These are phyloP conservation scores for Massarina eburnea DNA, from an alignment of 2,329 filamentous ascomycete genomes.

Conservation along the genomic window DNA sequence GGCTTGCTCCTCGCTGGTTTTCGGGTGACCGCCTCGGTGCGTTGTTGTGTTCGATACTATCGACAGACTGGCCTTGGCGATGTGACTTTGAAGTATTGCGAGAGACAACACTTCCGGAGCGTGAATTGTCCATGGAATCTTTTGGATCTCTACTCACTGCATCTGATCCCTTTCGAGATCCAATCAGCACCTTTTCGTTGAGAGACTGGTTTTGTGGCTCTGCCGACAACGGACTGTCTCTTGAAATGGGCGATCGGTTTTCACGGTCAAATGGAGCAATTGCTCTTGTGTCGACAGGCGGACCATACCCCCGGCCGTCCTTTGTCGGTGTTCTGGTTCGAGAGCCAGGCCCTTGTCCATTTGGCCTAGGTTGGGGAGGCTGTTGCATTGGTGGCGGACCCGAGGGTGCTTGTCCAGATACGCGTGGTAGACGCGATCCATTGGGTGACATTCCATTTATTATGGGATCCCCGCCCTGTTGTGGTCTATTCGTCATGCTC, in stretches of 20 bases:
- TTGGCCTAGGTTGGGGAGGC: constrained; percentile 58
- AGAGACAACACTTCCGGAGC: constrained; percentile 37
- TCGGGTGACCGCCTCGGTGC: constrained; percentile 36
- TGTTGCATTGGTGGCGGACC: constrained; percentile 68
- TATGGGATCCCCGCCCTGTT: constrained; percentile 32
- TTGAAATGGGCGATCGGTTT: constrained; percentile 50
- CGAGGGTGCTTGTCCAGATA: constrained; percentile 60
- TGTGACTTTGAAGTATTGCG: constrained; percentile 45
- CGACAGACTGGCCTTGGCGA: constrained; percentile 64
- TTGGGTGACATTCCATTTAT: constrained; percentile 33
- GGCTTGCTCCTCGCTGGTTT: constrained; percentile 29
- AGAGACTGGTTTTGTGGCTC: constrained; percentile 19
- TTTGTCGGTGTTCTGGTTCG: constrained; percentile 56
- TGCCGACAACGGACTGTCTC: constrained; percentile 32
- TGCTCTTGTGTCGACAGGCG: constrained; percentile 46
- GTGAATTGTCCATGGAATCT: constrained; percentile 38
- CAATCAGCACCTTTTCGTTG: constrained; percentile 12
- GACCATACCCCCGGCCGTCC: constrained; percentile 48
- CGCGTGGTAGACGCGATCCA: constrained; percentile 62
- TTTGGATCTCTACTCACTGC: constrained; percentile 31
- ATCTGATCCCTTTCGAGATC: constrained; percentile 33
- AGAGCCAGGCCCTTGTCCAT: constrained; percentile 37
- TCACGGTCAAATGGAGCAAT: constrained; percentile 51
- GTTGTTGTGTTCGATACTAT: constrained; percentile 56
- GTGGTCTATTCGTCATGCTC: constrained; percentile 41